Percentiles rank a stretch among this genome's conserved stretches.
phyloP scores from a whole-genome alignment of 23 red algal genomes.

The Agarophyton chilense region DNA sequence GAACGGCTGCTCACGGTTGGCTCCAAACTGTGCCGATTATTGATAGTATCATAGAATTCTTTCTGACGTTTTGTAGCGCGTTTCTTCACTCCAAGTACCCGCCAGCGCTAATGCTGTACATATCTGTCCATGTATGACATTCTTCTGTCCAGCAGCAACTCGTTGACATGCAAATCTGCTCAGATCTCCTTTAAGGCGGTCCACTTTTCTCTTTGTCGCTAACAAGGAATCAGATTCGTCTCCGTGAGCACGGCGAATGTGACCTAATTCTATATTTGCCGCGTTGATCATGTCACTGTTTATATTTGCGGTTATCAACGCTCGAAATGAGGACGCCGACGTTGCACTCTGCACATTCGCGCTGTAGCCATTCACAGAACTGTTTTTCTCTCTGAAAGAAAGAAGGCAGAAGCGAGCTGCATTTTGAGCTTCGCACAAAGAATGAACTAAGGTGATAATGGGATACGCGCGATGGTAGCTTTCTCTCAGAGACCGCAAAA shows the following conservation, averaged over 20 bases:
- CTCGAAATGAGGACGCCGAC: constrained; percentile 44
- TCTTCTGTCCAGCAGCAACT: neutral
- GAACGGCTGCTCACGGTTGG: constrained; percentile 61
- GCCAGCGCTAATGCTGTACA: constrained; percentile 10
- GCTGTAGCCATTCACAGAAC: neutral
- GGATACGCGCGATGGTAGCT: constrained; percentile 75
- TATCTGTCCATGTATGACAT: constrained; percentile 9
- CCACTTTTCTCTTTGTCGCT: constrained; percentile 8
- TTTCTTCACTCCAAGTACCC: constrained; percentile 24
- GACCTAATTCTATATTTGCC: constrained; percentile 16
- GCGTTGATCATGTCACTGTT: constrained; percentile 34
- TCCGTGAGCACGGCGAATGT: neutral
- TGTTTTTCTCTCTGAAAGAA: neutral
- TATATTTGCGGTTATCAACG: neutral
- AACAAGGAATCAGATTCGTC: neutral
- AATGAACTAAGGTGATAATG: constrained; percentile 58
- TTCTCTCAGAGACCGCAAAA: constrained; percentile 50
- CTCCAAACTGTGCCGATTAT: constrained; percentile 25
- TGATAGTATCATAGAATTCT: constrained; percentile 65
- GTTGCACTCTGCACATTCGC: neutral
- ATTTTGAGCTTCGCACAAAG: constrained; percentile 62
- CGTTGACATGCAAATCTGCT: neutral
- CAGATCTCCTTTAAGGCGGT: neutral
- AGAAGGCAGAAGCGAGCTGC: neutral
- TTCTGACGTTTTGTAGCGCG: constrained; percentile 51